Evolutionary conservation across 352 stramenopile species (phyloP), one percentile per base, ranked within the genome.

Genomic region (Hyaloperonospora brassicae): DNA sequence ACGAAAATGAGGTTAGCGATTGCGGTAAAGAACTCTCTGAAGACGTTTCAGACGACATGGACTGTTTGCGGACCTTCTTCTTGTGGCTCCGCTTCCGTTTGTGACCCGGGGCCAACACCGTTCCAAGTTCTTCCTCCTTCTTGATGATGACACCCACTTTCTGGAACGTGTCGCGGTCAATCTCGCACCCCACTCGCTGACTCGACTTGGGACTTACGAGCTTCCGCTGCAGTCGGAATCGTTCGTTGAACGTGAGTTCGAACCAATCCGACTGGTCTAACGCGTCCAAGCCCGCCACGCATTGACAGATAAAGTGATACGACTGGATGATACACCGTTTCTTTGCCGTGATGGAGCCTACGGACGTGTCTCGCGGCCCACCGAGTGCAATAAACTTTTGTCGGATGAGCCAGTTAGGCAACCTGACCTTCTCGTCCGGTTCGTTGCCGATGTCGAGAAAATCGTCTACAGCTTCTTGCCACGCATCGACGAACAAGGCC

Each of bases 371-470:
- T 13, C 38, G 13, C 0, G 55, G 59, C 17, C 68, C 68, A 14
- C 68, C 68, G 1, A 64, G 23, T 0, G 25, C 52, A 4, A 73
- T 54, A 34, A 70, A 76, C 50, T 64, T 66, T 49, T 76, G 68
- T 24, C 58, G 64, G 34, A 76, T 67, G 13, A 73, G 50, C 68
- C 68, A 76, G 17, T 71, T 76, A 12, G 68, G 68, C 22, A 76
- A 50, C 44, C 73, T 76, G 1, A 72, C 52, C 43, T 61, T 69
- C 53, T 73, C 68, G 24, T 61, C 40, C 0, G 54, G 42, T 17
- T 66, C 59, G 31, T 76, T 65, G 7, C 59, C 64, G 23, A 62
- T 47, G 13, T 63, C 56, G 21, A 73, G 46, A 36, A 76, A 76
- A 14, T 65, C 64, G 10, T 73, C 65, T 22, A 70, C 64, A 0